Base-by-base conservation (phyloP, 2,329 filamentous ascomycete genomes). In the Epichloe baconii region DNA sequence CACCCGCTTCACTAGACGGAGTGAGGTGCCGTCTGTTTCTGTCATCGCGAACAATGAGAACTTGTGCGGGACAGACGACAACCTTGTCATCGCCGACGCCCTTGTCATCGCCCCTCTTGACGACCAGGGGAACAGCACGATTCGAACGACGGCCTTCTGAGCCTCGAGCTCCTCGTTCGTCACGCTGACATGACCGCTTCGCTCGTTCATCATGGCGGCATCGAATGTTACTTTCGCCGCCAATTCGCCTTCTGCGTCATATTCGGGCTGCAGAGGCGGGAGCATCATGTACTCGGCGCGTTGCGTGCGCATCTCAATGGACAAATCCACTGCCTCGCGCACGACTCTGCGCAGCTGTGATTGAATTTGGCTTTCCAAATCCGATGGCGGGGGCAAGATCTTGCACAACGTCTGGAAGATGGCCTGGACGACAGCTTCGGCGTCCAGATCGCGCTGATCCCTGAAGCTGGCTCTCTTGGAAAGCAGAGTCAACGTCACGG, bases 261-360 rank as follows among this genome's bases (percentile, higher is more conserved):
- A 97, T 67, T 96, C 89, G 21, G 93, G 93, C 67, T 93, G 88
- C 51, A 95, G 75, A 4, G 93, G 93, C 31, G 93, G 91, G 17
- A 97, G 82, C 91, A 98, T 98, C 73, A 95, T 93, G 72, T 95
- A 98, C 71, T 97, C 93, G 38, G 93, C 89, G 53, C 88, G 83
- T 67, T 98, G 93, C 15, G 86, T 94, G 64, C 93, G 89, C 93
- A 98, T 98, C 71, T 96, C 90, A 57, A 98, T 83, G 1, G 89
- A 89, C 11, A 98, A 79, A 53, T 87, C 85, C 47, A 96, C 93
- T 0, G 94, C 93, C 55, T 91, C 81, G 57, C 82, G 82, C 69
- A 98, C 82, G 48, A 98, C 89, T 59, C 87, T 88, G 61, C 86
- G 85, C 50, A 98, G 77, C 56, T 91, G 90, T 36, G 86, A 80